Conservation (phyloP, 345 rosid species). For the Dipteronia sinensis region DNA sequence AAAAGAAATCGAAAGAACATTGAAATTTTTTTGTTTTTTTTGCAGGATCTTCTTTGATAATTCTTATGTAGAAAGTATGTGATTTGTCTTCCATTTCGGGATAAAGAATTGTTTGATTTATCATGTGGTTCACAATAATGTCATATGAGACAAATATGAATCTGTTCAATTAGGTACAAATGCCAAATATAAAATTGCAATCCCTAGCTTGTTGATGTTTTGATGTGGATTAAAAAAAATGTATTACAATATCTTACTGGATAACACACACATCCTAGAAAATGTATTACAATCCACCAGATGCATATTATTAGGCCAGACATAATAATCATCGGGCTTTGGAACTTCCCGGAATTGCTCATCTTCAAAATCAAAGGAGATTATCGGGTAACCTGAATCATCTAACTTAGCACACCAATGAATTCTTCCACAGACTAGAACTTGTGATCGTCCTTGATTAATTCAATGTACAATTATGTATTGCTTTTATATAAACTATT, state of each 20-base stretch:
- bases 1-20: too few species aligned
- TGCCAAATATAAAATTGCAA: not conserved
- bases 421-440: slow-evolving; percentile 30
- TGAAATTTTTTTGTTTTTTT: too few species aligned
- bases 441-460: slow-evolving; percentile 13
- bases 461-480: too few species aligned
- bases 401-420: slow-evolving; percentile 27
- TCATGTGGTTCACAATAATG: not conserved
- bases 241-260: too few species aligned
- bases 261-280: too few species aligned
- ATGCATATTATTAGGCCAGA: not conserved
- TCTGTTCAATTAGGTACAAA: not conserved
- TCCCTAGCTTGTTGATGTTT: not conserved
- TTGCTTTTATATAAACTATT: too few species aligned
- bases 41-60: not conserved
- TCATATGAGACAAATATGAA: not conserved
- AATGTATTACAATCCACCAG: slow-evolving; percentile 10
- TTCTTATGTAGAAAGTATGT: not conserved
- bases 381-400: not conserved
- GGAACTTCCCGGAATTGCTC: slow-evolving; percentile 27
- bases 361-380: slow-evolving; percentile 26
- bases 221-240: too few species aligned
- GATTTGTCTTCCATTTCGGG: not conserved
- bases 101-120: too few species aligned
- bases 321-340: not conserved